phyloP scores from a whole-genome alignment of 2,329 filamentous ascomycete genomes.

The Gaeumannomyces tritici region DNA sequence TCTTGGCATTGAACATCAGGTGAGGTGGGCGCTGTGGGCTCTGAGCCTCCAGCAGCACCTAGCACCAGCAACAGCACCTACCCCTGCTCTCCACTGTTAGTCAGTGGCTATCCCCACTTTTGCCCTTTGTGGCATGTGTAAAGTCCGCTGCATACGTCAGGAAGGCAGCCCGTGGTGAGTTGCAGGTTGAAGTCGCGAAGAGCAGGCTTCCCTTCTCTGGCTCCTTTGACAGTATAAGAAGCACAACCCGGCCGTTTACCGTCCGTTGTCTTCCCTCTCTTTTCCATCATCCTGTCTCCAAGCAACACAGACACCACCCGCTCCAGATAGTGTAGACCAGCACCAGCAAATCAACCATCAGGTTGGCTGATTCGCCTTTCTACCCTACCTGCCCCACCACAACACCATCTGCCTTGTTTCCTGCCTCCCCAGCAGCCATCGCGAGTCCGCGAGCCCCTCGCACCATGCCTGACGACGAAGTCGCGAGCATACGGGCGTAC shows the following conservation, averaged over 20 bases:
- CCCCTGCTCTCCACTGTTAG: not conserved
- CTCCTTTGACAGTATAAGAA: not conserved
- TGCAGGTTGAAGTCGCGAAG: no score
- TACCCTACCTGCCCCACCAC: not conserved
- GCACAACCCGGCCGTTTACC: not conserved
- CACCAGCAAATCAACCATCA: not conserved
- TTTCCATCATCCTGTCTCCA: not conserved
- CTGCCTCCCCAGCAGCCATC: not conserved
- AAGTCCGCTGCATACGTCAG: not conserved
- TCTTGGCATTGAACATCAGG: not conserved
- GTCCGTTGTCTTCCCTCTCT: not conserved
- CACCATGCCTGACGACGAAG: constrained; percentile 1
- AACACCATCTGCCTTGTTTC: no score
- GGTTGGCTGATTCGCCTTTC: not conserved
- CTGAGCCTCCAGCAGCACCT: not conserved
- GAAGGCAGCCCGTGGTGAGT: no score
- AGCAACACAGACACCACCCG: not conserved
- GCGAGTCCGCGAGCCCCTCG: not conserved
- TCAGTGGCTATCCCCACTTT: not conserved
- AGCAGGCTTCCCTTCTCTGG: not conserved
- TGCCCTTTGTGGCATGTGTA: not conserved
- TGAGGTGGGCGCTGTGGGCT: not conserved
- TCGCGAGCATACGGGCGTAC: constrained; percentile 49
- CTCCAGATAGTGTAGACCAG: not conserved
- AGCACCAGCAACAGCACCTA: not conserved